Conservation (phyloP, 768 basidiomycete genomes). For the Collybiopsis confluens region DNA sequence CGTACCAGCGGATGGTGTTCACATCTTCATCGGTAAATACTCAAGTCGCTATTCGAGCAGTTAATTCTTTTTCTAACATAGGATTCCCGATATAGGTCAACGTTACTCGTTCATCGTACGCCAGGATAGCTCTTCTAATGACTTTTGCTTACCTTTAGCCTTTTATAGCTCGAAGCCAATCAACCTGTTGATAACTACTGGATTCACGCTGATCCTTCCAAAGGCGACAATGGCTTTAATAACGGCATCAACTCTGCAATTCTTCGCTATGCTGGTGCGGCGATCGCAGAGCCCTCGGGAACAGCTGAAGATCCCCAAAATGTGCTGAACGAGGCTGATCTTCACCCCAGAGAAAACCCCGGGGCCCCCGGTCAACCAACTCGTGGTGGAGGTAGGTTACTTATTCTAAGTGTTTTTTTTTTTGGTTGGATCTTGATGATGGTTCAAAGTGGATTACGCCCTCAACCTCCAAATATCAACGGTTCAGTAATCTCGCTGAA, state of each 20-base stretch:
- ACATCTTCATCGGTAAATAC: constrained; percentile 35
- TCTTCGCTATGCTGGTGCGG: constrained; percentile 38
- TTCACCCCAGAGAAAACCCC: constrained; percentile 27
- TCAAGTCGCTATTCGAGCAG: too few species aligned
- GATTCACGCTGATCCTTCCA: constrained; percentile 15
- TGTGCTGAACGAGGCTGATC: constrained; percentile 21
- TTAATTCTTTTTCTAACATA: too few species aligned
- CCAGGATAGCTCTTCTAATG: too few species aligned
- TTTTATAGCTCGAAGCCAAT: too few species aligned
- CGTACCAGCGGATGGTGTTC: constrained; percentile 24
- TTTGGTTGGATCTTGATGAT: constrained; percentile 19
- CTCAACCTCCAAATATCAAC: too few species aligned
- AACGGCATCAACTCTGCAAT: constrained; percentile 35
- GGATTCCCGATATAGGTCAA: too few species aligned
- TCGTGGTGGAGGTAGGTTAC: constrained; percentile 33
- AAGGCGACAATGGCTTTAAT: constrained; percentile 15
- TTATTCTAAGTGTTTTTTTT: constrained; percentile 24
- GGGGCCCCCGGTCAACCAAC: constrained; percentile 35
- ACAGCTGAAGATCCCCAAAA: constrained; percentile 8
- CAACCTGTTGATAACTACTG: constrained; percentile 36
- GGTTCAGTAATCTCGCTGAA: too few species aligned
- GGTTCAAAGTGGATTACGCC: too few species aligned
- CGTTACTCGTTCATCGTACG: constrained; percentile 34
- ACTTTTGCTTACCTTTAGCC: too few species aligned
- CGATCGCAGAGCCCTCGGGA: constrained; percentile 36